phyloP scores from a whole-genome alignment of 257 asterid species.

The Scutellaria galericulata region DNA sequence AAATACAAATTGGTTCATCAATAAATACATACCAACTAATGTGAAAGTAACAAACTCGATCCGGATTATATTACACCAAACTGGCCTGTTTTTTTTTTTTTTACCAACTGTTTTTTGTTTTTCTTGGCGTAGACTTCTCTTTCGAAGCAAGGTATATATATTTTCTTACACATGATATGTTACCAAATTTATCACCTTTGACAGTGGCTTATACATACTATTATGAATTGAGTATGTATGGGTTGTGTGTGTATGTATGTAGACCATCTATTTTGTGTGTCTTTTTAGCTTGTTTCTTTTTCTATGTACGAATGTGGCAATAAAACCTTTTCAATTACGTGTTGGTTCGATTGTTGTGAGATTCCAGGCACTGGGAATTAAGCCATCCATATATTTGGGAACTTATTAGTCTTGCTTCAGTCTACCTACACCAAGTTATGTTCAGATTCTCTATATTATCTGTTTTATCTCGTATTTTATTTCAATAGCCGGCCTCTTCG shows the following conservation, averaged over 20 bases:
- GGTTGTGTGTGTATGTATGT: not conserved
- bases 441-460: no score
- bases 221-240: not conserved
- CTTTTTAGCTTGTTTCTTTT: slow-evolving; percentile 13
- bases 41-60: slow-evolving; percentile 56
- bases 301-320: not conserved
- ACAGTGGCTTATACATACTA: not conserved
- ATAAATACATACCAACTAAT: slow-evolving; percentile 60
- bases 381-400: not conserved
- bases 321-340: slow-evolving; percentile 21
- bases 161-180: not conserved
- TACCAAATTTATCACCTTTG: not conserved
- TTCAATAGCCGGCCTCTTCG: no score
- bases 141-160: slow-evolving; percentile 36
- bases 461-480: no score
- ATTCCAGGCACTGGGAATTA: slow-evolving; percentile 8
- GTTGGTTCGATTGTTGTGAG: slow-evolving; percentile 14
- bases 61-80: slow-evolving; percentile 37
- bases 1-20: not conserved
- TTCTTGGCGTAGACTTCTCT: slow-evolving; percentile 43
- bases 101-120: slow-evolving; percentile 24
- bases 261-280: not conserved
- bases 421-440: no score
- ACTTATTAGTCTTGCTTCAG: not conserved
- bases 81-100: slow-evolving; percentile 24